Conservation (phyloP, 257 asterid genomes). For the Ligustrum vulgare region DNA sequence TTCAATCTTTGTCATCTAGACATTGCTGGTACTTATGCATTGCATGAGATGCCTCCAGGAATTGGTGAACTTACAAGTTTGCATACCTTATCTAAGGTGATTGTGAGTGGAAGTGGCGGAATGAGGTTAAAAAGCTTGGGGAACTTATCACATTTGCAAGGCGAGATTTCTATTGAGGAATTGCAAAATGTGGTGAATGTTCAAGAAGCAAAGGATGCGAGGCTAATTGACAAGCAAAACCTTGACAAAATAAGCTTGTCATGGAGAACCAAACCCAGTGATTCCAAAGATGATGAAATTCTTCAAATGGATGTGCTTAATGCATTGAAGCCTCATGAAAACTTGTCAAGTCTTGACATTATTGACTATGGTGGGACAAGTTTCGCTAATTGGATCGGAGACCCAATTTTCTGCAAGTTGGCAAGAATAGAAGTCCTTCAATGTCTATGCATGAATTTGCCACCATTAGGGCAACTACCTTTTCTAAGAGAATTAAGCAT, state of each 20-base stretch:
- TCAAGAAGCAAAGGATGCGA: conserved; percentile 26
- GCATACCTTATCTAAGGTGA: conserved; percentile 23
- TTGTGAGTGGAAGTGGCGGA: conserved; percentile 20
- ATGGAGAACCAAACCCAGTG: conserved; percentile 8
- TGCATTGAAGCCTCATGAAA: conserved; percentile 13
- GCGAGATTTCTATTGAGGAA: conserved; percentile 12
- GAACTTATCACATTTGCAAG: conserved; percentile 7
- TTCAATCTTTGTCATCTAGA: conserved; percentile 29
- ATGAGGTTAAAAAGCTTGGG: conserved; percentile 19
- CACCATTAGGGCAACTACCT: conserved; percentile 25
- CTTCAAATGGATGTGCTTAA: conserved; percentile 23
- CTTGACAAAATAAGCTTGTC: conserved; percentile 16
- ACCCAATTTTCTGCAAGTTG: conserved; percentile 12
- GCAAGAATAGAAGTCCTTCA: neutral
- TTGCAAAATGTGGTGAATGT: conserved; percentile 17
- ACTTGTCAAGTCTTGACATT: conserved; percentile 14
- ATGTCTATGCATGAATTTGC: conserved; percentile 20
- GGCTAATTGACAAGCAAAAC: conserved; percentile 4
- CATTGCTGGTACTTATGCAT: conserved; percentile 6
- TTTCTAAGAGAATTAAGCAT: conserved; percentile 19
- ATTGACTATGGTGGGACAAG: conserved; percentile 9
- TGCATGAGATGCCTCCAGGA: conserved; percentile 30
- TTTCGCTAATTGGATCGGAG: conserved; percentile 25
- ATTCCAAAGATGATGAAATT: conserved; percentile 4
- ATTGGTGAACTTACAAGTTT: conserved; percentile 19